phyloP scores from a whole-genome alignment of 345 rosid species.

The Abelmoschus esculentus region DNA sequence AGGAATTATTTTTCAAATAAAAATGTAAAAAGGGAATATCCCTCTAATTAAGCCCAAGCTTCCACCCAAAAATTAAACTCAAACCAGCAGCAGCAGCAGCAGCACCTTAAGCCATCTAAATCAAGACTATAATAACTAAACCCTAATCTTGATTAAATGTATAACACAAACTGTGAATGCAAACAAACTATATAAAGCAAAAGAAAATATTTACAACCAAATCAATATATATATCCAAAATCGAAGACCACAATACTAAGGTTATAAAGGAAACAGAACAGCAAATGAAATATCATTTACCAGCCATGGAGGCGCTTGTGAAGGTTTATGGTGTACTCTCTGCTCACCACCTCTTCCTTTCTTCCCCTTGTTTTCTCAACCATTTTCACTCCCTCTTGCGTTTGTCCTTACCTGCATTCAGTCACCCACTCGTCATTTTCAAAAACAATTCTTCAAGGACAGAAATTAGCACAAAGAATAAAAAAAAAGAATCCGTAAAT shows the following conservation, averaged over 20 bases:
- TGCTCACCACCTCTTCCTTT: neutral
- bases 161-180: too few relatives aligned
- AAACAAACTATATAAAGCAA: neutral
- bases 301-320: slow-evolving; percentile 84
- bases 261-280: neutral
- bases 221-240: neutral
- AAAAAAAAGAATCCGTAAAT: neutral
- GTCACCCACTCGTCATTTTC: neutral
- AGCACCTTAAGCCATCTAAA: neutral
- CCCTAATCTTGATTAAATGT: neutral
- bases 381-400: slow-evolving; percentile 24
- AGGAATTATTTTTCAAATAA: too few relatives aligned
- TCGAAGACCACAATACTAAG: too few relatives aligned
- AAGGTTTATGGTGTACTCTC: neutral
- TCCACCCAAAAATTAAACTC: too few relatives aligned
- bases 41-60: too few relatives aligned
- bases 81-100: too few relatives aligned
- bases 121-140: neutral
- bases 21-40: too few relatives aligned
- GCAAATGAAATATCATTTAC: slow-evolving; percentile 20
- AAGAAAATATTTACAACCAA: neutral
- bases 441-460: neutral
- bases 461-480: neutral
- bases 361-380: slow-evolving; percentile 41
- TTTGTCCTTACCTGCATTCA: slow-evolving; percentile 24